Percentiles rank a stretch among this genome's conserved stretches.
Evolutionary conservation across 306 rosid genomes (phyloP).

Genomic region (Cucurbita argyrosperma): DNA sequence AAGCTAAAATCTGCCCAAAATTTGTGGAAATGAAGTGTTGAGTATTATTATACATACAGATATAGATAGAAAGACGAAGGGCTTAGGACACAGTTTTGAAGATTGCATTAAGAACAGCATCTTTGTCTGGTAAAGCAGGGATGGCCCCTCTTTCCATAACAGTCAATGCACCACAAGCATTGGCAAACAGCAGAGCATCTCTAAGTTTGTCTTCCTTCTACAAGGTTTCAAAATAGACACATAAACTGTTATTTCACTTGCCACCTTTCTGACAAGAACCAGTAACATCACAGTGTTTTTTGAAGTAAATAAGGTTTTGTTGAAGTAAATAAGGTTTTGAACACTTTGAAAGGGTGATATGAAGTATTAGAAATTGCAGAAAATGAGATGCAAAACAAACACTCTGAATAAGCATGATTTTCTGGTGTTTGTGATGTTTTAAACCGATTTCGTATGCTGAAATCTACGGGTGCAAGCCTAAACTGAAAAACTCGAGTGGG

Average conservation of each 20-base stretch:
- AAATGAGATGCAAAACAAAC: background rate
- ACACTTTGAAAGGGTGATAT: background rate
- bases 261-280: background rate
- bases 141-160: conserved; percentile 94
- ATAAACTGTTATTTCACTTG: background rate
- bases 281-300: background rate
- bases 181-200: conserved; percentile 76
- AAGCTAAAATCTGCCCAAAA: background rate
- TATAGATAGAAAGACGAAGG: background rate
- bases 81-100: conserved; percentile 34
- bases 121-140: conserved; percentile 81
- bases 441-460: background rate
- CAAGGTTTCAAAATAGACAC: background rate
- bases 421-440: background rate
- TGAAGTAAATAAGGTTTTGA: background rate
- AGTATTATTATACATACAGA: background rate
- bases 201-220: conserved; percentile 71
- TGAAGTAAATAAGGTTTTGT: background rate
- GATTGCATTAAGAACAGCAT: conserved; percentile 50
- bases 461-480: background rate
- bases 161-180: conserved; percentile 87
- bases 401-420: background rate
- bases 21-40: background rate
- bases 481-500: background rate
- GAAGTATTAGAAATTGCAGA: background rate